Conservation (phyloP, 129 eudicot genomes). For the Silybum marianum region DNA sequence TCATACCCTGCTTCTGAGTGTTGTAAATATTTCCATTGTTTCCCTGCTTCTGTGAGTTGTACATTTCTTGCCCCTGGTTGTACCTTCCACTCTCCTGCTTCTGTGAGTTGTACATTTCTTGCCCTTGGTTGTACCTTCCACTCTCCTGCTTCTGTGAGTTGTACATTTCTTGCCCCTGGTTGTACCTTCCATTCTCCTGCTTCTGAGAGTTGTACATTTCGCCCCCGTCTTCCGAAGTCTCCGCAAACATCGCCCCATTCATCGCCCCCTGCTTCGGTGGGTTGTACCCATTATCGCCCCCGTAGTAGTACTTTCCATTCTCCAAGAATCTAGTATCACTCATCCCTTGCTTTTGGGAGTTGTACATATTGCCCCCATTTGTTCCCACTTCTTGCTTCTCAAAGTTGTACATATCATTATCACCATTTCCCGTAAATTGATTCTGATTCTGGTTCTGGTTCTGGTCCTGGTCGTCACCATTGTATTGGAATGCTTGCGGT, state of each 20-base stretch:
- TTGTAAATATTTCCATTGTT: conserved; percentile 39
- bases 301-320: conserved; percentile 25
- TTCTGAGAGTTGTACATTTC: conserved; percentile 18
- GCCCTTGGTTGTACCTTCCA: conserved; percentile 10
- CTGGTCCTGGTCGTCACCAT: conserved; percentile 15
- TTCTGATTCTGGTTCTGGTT: conserved; percentile 22
- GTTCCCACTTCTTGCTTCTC: not conserved
- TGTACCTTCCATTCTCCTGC: conserved; percentile 13
- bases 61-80: conserved; percentile 21
- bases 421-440: conserved; percentile 22
- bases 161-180: conserved; percentile 19
- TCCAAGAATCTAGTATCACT: conserved; percentile 41
- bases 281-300: conserved; percentile 35
- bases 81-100: conserved; percentile 6
- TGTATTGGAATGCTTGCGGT: conserved; percentile 31
- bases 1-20: conserved; percentile 57
- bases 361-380: conserved; percentile 31
- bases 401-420: conserved; percentile 16
- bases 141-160: conserved; percentile 32
- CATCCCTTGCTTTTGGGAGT: conserved; percentile 40
- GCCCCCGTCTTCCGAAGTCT: conserved; percentile 18
- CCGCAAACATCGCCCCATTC: conserved; percentile 31
- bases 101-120: conserved; percentile 25
- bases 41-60: conserved; percentile 30
- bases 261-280: conserved; percentile 19